Base-by-base conservation (phyloP, 495 filamentous ascomycete species). In the Xylaria venustula region DNA sequence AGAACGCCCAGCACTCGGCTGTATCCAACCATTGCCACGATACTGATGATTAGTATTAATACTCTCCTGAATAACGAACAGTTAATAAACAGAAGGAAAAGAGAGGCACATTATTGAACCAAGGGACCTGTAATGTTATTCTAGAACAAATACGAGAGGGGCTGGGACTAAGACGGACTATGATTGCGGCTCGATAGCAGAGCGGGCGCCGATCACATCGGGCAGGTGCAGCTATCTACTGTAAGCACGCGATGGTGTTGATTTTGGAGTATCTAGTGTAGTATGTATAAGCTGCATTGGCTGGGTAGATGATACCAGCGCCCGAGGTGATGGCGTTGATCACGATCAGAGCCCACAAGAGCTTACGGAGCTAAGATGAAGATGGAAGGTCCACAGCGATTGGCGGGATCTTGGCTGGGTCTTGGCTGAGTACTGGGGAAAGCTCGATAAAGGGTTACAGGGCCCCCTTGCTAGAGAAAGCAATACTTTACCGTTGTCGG, bases 1-100 rank as follows among this genome's bases (percentile, higher is more conserved):
- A 56, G 25, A 11, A 55, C 42, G 60, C 60, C 52, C 30, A 57
- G 34, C 23, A 51, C 19, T 23, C 14, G 52, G 11, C 45, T 51
- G 19, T 50, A 62, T 45, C 60, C 52, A 36, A 62, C 52, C 60
- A 62, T 54, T 30, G 48, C 52, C 9, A 28, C 36, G 37, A 60
- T 52, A 23, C 25, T 17, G 25, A 45, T 52, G 57, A 30, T 60
- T 26, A 50, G 47, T 59, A 51, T 15, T 4, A 20, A 60, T 25
- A 42, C 57, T 52, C 26, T 42, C 36, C 28, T 19, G 19, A 52
- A 44, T 14, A 44, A 52, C 37, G 48, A 32, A 11, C 30, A 32
- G 46, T 34, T 50, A 59, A 42, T 22, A 32, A 30, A 50, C 23
- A 58, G 30, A 45, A 51, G 20, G 32, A 36, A 48, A 34, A 30